Base-by-base conservation (phyloP, 371 early-diverging fungal species). In the Haplosporangium sp. region DNA sequence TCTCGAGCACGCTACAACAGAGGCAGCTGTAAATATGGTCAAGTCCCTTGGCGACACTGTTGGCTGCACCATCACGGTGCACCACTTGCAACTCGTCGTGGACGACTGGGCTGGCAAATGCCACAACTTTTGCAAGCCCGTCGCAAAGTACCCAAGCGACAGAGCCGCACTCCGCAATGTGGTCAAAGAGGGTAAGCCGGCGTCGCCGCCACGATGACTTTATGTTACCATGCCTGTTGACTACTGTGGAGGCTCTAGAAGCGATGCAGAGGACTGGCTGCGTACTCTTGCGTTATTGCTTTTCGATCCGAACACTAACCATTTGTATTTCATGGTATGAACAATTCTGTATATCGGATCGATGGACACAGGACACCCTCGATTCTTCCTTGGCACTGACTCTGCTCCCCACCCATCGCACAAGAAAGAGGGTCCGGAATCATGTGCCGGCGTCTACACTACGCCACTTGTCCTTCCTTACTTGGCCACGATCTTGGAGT, bases 51-150 rank as follows among this genome's bases (percentile, higher is more conserved):
- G 97, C 29, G 90, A 90, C 45, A 97, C 95, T 11, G 96, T 99
- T 11, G 99, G 89, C 0, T 96, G 96, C 82, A 93, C 93, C 40
- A 96, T 99, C 80, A 99, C 98, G 5, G 92, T 95, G 0, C 99
- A 99, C 83, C 98, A 99, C 73, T 82, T 99, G 66, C 86, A 91
- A 57, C 83, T 99, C 12, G 87, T 93, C 42, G 94, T 97, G 3
- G 98, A 99, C 80, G 98, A 98, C 83, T 98, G 98, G 98, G 97
- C 97, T 21, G 96, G 96, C 13, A 90, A 95, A 69, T 91, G 93
- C 62, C 98, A 98, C 81, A 91, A 96, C 83, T 99, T 94, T 81
- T 99, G 99, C 88, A 99, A 99, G 83, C 99, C 99, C 37, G 98
- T 99, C 16, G 98, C 99, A 46, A 99, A 99, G 83, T 96, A 82